A percentile compares a stretch with the other conserved stretches of the same genome.
Conservation (phyloP, 1,284 basidiomycete species). For the Apiotrichum gracile region DNA sequence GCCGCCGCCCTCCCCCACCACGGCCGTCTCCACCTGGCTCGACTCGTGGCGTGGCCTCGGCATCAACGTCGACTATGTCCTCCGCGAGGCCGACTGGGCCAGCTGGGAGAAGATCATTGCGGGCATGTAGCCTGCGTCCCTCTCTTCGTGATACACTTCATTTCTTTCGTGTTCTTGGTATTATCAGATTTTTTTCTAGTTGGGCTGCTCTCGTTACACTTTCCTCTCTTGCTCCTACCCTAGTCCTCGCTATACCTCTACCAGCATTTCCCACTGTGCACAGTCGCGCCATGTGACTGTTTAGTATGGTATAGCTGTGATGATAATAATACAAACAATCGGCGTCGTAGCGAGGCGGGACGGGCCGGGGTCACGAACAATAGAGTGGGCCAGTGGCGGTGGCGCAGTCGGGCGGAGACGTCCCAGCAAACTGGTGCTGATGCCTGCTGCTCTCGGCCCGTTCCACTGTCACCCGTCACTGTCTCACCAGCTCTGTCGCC, state of each 20-base stretch:
- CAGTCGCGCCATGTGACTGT: neutral
- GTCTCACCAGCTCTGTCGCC: too few species aligned
- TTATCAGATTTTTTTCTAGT: neutral
- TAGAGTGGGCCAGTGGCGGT: too few species aligned
- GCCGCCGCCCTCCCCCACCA: neutral
- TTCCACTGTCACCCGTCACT: too few species aligned
- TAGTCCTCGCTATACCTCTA: neutral
- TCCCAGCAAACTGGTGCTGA: too few species aligned
- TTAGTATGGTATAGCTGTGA: too few species aligned
- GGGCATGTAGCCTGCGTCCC: constrained; percentile 20
- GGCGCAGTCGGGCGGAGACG: too few species aligned
- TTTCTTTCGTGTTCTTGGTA: too few species aligned
- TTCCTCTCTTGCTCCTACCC: neutral
- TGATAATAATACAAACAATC: too few species aligned
- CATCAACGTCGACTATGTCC: constrained; percentile 30
- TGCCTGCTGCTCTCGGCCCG: too few species aligned
- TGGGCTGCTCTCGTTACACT: neutral
- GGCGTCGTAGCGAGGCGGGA: too few species aligned
- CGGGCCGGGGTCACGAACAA: too few species aligned
- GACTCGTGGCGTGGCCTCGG: constrained; percentile 22
- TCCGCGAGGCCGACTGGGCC: constrained; percentile 36
- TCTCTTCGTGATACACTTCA: neutral
- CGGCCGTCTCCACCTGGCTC: constrained; percentile 24
- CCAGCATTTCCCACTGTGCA: neutral
- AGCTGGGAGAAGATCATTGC: constrained; percentile 34